Evolutionary conservation across 2,329 filamentous ascomycete genomes (phyloP), one percentile per base, ranked within the genome.

Genomic region (Hypomyces rosellus): DNA sequence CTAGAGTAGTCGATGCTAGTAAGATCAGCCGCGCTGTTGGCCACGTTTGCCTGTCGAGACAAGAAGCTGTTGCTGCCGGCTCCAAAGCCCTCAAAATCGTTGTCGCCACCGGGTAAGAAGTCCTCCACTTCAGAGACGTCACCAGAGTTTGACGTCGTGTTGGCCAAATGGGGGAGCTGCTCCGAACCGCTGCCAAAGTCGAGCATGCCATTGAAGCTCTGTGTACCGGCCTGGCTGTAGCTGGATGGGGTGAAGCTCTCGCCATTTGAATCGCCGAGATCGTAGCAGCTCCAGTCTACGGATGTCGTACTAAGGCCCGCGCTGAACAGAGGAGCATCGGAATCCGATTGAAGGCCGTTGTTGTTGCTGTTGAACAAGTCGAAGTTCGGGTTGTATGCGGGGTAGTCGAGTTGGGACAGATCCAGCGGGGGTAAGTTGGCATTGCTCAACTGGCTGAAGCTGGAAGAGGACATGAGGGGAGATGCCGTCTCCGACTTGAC

Each of bases 111-210:
- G 46, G 68, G 69, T 46, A 75, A 66, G 53, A 77, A 75, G 56
- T 85, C 82, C 54, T 85, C 83, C 5, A 81, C 80, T 62, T 85
- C 82, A 9, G 82, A 85, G 8, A 85, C 81, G 53, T 86, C 82
- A 34, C 82, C 82, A 12, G 82, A 86, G 8, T 80, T 84, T 9
- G 80, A 81, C 1, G 77, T 79, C 46, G 73, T 74, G 61, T 78
- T 72, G 54, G 80, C 77, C 59, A 84, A 63, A 45, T 76, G 70
- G 45, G 75, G 73, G 25, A 76, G 72, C 55, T 76, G 77, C 60
- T 80, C 78, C n/a, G 73, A 76, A 54, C 73, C 76, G 57, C 66
- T 72, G 55, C 65, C 67, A 48, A 75, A 79, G 48, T 80, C 79
- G 56, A 76, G 77, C 5, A 70, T 58, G 36, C 74, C 74, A 54